phyloP scores from a whole-genome alignment of 306 rosid species.

The Albizia julibrissin region DNA sequence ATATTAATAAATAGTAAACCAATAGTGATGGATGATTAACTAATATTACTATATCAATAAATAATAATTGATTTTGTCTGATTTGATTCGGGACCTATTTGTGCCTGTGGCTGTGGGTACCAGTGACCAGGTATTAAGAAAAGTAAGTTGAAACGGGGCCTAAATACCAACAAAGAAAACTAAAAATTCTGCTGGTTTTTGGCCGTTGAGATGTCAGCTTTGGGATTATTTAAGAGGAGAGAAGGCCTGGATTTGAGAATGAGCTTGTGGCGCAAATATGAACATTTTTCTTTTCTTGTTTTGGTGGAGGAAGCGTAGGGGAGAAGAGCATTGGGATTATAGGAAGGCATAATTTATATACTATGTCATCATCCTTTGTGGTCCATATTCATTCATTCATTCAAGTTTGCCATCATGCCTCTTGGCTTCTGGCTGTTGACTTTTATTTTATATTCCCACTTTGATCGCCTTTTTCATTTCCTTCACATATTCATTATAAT shows the following conservation, averaged over 20 bases:
- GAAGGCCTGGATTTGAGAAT: background rate
- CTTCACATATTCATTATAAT: background rate
- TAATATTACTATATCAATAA: background rate
- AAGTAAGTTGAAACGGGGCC: background rate
- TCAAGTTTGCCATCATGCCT: background rate
- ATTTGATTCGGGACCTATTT: background rate
- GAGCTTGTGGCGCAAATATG: background rate
- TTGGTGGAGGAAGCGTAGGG: background rate
- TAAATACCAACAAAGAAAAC: background rate
- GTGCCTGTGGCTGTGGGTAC: background rate
- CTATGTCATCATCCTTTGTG: background rate
- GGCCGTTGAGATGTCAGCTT: background rate
- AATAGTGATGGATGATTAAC: background rate
- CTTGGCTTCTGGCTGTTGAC: background rate
- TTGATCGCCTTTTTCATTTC: background rate
- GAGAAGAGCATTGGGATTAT: background rate
- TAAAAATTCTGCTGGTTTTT: background rate
- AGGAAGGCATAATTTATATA: background rate
- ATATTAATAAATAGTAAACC: background rate
- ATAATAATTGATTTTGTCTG: background rate
- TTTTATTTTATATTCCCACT: background rate
- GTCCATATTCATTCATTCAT: background rate
- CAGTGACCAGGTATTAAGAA: background rate
- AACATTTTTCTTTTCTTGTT: background rate
- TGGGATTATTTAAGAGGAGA: background rate